These are phyloP conservation scores for Lachnellula hyalina DNA, from an alignment of 2,329 filamentous ascomycete genomes.

Conservation along the genomic window DNA sequence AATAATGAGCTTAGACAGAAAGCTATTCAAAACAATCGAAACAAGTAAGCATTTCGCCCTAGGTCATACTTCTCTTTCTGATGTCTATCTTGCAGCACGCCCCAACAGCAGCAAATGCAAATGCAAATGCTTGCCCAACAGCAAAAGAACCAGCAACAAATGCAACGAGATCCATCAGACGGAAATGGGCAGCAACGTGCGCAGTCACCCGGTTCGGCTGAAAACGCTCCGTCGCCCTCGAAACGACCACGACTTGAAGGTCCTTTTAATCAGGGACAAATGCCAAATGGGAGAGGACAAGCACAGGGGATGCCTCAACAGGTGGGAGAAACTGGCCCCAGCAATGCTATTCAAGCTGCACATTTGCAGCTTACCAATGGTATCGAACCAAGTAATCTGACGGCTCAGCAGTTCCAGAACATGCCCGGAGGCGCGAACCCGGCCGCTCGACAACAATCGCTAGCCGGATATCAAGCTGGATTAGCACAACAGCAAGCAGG, in stretches of 20 bases:
- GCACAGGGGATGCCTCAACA: conserved; percentile 63
- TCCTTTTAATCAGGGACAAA: conserved; percentile 64
- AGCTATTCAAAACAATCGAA: conserved; percentile 74
- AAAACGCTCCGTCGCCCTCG: conserved; percentile 86
- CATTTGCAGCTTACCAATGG: conserved; percentile 63
- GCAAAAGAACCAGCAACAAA: conserved; percentile 70
- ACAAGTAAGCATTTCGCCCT: conserved; percentile 49
- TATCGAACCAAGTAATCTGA: conserved; percentile 70
- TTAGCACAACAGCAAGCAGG: conserved; percentile 67
- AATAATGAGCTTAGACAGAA: conserved; percentile 59
- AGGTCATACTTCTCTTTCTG: background rate
- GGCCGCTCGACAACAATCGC: conserved; percentile 51
- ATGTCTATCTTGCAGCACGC: conserved; percentile 29
- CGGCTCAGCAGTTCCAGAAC: conserved; percentile 67
- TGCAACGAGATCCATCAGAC: conserved; percentile 85
- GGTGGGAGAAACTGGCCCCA: conserved; percentile 53
- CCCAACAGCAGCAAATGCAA: conserved; percentile 56
- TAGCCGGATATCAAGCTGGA: conserved; percentile 81
- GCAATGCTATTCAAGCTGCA: conserved; percentile 44
- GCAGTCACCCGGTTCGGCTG: conserved; percentile 74
- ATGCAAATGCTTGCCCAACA: conserved; percentile 63
- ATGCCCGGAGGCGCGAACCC: conserved; percentile 40
- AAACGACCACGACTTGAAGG: conserved; percentile 83
- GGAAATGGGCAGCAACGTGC: conserved; percentile 70
- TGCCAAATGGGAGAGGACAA: conserved; percentile 66